Evolutionary conservation across 139 green algal genomes (phyloP).

Genomic region (Chlamydomonas incerta): DNA sequence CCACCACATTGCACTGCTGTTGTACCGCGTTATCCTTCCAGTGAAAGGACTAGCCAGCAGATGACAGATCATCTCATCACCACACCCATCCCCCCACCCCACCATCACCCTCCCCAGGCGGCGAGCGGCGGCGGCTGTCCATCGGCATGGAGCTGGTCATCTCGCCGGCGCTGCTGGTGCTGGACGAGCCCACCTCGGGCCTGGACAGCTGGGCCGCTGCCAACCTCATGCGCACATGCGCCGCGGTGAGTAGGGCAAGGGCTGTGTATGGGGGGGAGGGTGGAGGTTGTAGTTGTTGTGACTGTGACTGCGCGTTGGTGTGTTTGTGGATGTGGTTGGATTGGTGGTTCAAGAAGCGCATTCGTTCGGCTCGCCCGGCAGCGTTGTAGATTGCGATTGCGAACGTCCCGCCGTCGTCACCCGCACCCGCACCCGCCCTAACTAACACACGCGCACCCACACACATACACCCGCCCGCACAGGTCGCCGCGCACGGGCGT

Average conservation of each 20-base stretch:
- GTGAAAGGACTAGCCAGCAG: too few relatives aligned
- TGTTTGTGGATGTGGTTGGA: too few relatives aligned
- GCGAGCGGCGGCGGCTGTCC: conserved; percentile 74
- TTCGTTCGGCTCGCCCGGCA: too few relatives aligned
- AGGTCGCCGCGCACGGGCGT: conserved; percentile 58
- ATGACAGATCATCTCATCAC: too few relatives aligned
- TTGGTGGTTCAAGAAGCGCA: too few relatives aligned
- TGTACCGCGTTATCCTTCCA: not conserved
- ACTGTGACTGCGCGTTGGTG: too few relatives aligned
- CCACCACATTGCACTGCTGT: not conserved
- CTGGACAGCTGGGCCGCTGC: conserved; percentile 79
- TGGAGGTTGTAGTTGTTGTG: too few relatives aligned
- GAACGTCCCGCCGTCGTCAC: too few relatives aligned
- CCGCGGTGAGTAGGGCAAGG: conserved; percentile 39
- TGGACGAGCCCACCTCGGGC: conserved; percentile 78
- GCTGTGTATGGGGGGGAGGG: not conserved
- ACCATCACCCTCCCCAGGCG: conserved; percentile 52
- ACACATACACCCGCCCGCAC: not conserved
- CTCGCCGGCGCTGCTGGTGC: conserved; percentile 55
- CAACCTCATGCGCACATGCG: conserved; percentile 71
- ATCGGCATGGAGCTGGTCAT: conserved; percentile 86
- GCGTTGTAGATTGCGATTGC: too few relatives aligned
- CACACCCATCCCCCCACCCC: conserved; percentile 13
- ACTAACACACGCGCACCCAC: too few relatives aligned
- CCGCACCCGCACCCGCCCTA: too few relatives aligned